Conservation (phyloP, 352 stramenopile genomes). For the Thalassiosira livingstoniorum region DNA sequence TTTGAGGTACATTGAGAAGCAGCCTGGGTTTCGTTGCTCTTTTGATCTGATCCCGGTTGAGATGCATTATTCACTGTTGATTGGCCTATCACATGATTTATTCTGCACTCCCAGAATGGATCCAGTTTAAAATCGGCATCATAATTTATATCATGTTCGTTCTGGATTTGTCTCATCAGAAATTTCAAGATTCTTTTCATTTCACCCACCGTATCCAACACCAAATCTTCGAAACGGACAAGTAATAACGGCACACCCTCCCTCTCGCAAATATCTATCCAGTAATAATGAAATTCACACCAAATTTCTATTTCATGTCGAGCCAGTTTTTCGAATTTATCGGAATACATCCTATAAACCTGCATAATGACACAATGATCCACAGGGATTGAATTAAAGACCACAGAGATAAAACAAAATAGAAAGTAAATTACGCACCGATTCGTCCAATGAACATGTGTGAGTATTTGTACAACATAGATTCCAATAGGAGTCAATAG, state of each 20-base stretch:
- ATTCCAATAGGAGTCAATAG: conserved; percentile 99
- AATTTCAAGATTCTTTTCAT: conserved; percentile 61
- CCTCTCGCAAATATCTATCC: conserved; percentile 63
- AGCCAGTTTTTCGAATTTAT: conserved; percentile 74
- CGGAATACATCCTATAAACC: conserved; percentile 60
- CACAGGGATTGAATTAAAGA: too few relatives aligned
- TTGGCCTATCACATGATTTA: conserved; percentile 36
- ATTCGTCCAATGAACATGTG: conserved; percentile 71
- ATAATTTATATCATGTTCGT: conserved; percentile 20
- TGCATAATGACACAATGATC: too few relatives aligned
- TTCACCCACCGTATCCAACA: conserved; percentile 64
- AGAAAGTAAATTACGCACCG: too few relatives aligned
- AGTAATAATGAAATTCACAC: conserved; percentile 80
- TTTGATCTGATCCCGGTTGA: background rate
- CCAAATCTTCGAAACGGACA: conserved; percentile 83
- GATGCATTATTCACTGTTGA: background rate
- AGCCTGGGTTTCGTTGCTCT: background rate
- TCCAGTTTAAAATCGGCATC: conserved; percentile 10
- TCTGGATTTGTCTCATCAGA: conserved; percentile 20
- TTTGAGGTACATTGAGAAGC: conserved; percentile 11
- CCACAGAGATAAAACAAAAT: too few relatives aligned
- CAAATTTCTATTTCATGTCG: conserved; percentile 80
- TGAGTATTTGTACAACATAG: conserved; percentile 87
- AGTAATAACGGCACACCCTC: conserved; percentile 69
- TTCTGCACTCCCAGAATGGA: conserved; percentile 63